Conservation (phyloP, 2,329 filamentous ascomycete species). For the Proliferodiscus dingleyae region DNA sequence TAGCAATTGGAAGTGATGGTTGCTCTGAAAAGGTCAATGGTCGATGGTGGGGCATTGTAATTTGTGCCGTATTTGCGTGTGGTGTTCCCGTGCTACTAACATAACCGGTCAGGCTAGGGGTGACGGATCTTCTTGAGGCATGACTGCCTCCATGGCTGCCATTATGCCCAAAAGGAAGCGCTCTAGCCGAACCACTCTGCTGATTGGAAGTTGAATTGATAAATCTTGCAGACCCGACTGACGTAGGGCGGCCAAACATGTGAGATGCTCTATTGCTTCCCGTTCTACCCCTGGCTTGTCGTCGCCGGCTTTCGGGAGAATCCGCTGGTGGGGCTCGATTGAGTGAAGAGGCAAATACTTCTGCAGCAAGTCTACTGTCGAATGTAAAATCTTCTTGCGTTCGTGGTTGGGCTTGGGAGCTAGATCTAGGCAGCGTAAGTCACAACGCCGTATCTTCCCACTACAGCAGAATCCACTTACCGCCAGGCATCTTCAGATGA, state of each 20-base stretch:
- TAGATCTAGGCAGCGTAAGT: background rate
- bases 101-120: constrained; percentile 8
- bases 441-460: background rate
- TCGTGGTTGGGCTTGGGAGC: background rate
- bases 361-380: constrained; percentile 8
- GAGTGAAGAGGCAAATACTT: constrained; percentile 11
- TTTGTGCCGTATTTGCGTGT: background rate
- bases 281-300: constrained; percentile 19
- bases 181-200: constrained; percentile 4
- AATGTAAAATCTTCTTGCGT: constrained; percentile 11
- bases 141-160: background rate
- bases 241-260: constrained; percentile 17
- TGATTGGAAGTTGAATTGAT: constrained; percentile 5
- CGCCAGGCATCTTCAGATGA: constrained; percentile 1
- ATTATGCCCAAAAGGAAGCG: constrained; percentile 1
- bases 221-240: constrained; percentile 21
- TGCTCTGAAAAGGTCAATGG: constrained; percentile 4
- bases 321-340: constrained; percentile 15
- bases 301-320: constrained; percentile 22
- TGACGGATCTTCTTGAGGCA: constrained; percentile 6
- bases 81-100: background rate
- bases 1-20: constrained; percentile 10
- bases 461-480: background rate
- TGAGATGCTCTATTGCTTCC: constrained; percentile 16
- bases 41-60: constrained; percentile 1